Base-by-base conservation (phyloP, 371 early-diverging fungal genomes). In the Sporodiniella umbellata region DNA sequence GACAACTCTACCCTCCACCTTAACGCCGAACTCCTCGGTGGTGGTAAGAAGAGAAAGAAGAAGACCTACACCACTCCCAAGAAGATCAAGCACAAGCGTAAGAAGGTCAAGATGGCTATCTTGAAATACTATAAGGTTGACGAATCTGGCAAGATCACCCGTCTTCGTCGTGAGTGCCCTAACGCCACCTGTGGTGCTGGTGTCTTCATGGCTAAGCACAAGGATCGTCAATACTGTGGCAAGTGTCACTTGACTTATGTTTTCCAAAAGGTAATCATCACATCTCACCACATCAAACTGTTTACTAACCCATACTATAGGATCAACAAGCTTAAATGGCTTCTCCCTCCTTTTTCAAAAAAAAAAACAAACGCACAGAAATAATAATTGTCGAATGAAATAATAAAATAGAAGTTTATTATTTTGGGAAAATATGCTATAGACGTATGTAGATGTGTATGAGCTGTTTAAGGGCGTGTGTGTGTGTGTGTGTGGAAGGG, bases 11-110 rank as follows among this genome's bases (percentile, higher is more conserved):
- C 95, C 51, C 84, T 94, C 53, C 93, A 94, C 84, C 73, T 95
- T 51, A 82, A 82, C 70, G 75, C 75, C 51, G 83, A 82, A 50
- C 70, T 82, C 46, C 70, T 82, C 64, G 85, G 95, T 87, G 95
- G 95, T 92, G 96, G 81, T 78, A 98, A 98, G 92, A 95, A 95
- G 91, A 83, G 91, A 62, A 97, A 95, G 89, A 96, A 96, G 93
- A 96, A 97, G 93, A 88, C 86, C 64, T 96, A 98, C 89, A 98
- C 96, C 68, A 98, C 98, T 62, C 98, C 98, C 82, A 96, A 98
- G 94, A 96, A 96, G 91, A 93, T 94, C 80, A 90, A 94, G 84
- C 96, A 98, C 92, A 95, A 95, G 93, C 83, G 89, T 77, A 94
- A 90, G 86, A 96, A 96, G 87, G 95, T 95, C 80, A 96, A 95